Evolutionary conservation across 1,284 basidiomycete genomes (phyloP), one percentile per base, ranked within the genome.

Genomic region (Papiliotrema fonsecae): DNA sequence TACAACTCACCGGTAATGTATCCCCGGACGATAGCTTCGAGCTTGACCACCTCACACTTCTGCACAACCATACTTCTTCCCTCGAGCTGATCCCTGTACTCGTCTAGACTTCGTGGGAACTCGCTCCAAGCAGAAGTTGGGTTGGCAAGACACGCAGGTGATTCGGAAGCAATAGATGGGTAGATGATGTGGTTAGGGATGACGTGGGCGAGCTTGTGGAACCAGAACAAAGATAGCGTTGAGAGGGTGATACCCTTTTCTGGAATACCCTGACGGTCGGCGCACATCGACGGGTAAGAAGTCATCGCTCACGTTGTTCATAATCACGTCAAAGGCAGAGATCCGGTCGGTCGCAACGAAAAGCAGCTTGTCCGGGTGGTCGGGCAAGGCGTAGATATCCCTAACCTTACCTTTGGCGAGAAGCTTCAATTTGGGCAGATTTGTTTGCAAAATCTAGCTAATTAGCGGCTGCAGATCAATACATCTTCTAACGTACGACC

Each of bases 21-120:
- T 4, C 94, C 94, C 53, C 96, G 78, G 14, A 98, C 94, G 62
- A 98, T 98, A 3, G 88, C 92, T 74, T 99, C 96, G n/a, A 98
- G 80, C 39, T 89, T 90, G 26, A 98, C 77, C 16, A 99, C 87
- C 65, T 86, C 80, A 7, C 92, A 93, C 64, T 86, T 91, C 67
- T 78, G 82, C 13, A 98, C 94, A 44, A 97, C 84, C 87, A 98
- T 97, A 5, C 85, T 79, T 22, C 94, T 78, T 1, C 86, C 93
- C 50, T 86, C 81, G 16, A 98, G 80, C 74, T 88, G 77, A 51
- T 76, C 69, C 32, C 70, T 63, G 72, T 78, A 77, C 60, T 76
- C 81, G 42, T 81, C 79, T 56, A 79, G 79, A 64, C 86, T 83
- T 55, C 81, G 74, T 18, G 76, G 79, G 48, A 92, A 82, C 60